Conservation (phyloP, 345 rosid species). For the Citrus hindsii region DNA sequence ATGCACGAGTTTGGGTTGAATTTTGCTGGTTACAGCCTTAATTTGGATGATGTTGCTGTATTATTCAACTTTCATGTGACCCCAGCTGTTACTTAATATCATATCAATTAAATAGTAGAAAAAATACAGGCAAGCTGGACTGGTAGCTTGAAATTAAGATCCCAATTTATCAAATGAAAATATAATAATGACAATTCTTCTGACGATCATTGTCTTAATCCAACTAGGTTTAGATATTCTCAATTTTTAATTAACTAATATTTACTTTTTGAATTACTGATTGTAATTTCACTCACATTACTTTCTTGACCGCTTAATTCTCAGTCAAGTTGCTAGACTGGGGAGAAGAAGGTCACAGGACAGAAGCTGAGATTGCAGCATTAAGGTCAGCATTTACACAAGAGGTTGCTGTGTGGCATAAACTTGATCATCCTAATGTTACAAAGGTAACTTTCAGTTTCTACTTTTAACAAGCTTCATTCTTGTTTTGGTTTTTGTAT, state of each 20-base stretch:
- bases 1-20: constrained; percentile 45
- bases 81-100: constrained; percentile 36
- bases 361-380: constrained; percentile 82
- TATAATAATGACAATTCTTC: neutral
- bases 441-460: constrained; percentile 63
- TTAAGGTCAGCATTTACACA: constrained; percentile 83
- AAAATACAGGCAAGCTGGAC: neutral
- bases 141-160: constrained; percentile 9
- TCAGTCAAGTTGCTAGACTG: constrained; percentile 97
- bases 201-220: neutral
- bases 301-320: constrained; percentile 7
- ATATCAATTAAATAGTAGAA: constrained; percentile 7
- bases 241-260: neutral
- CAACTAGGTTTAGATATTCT: constrained; percentile 1
- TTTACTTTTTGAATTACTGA: neutral
- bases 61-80: constrained; percentile 55
- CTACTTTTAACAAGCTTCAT: neutral
- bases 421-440: constrained; percentile 95
- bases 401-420: constrained; percentile 99
- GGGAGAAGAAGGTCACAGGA: constrained; percentile 99
- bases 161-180: neutral
- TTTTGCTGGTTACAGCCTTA: constrained; percentile 30
- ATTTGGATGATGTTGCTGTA: constrained; percentile 34
- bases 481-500: neutral
- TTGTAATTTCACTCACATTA: constrained; percentile 12